Percentiles rank a stretch among this genome's conserved stretches.
Conservation (phyloP, 1,284 basidiomycete species). For the Tilletiopsis washingtonensis region DNA sequence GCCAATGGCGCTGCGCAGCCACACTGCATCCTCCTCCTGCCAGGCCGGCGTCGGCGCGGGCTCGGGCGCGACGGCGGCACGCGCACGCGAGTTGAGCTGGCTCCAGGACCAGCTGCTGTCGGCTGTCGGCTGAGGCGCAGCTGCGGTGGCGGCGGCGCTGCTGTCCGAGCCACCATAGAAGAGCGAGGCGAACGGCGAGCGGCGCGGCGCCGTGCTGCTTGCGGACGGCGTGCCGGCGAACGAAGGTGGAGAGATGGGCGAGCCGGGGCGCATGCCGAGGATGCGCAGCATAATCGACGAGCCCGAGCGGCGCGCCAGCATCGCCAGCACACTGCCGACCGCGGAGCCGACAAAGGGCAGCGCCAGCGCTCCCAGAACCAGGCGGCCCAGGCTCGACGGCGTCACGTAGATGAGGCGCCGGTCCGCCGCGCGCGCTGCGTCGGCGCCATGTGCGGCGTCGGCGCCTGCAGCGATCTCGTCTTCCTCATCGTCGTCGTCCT, state of each 20-base stretch:
- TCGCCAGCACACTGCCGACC: conserved; percentile 17
- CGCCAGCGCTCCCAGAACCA: conserved; percentile 30
- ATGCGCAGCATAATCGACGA: neutral
- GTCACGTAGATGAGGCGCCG: conserved; percentile 27
- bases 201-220: neutral
- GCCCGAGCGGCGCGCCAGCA: neutral
- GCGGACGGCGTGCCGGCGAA: neutral
- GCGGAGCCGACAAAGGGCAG: conserved; percentile 30
- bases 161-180: neutral
- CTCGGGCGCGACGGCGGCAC: neutral
- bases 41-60: conserved; percentile 9
- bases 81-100: neutral
- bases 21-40: conserved; percentile 38
- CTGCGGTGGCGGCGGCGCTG: too few relatives aligned
- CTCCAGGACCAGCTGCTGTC: too few relatives aligned
- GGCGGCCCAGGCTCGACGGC: conserved; percentile 19
- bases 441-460: too few relatives aligned
- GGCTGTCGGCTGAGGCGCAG: too few relatives aligned
- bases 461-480: neutral
- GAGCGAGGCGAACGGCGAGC: neutral
- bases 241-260: neutral
- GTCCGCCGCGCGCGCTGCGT: neutral
- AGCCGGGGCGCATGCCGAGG: neutral
- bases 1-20: conserved; percentile 38
- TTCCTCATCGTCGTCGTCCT: conserved; percentile 8